These are phyloP conservation scores for Mollisia scopiformis DNA, from an alignment of 2,329 filamentous ascomycete genomes.

Conservation along the genomic window DNA sequence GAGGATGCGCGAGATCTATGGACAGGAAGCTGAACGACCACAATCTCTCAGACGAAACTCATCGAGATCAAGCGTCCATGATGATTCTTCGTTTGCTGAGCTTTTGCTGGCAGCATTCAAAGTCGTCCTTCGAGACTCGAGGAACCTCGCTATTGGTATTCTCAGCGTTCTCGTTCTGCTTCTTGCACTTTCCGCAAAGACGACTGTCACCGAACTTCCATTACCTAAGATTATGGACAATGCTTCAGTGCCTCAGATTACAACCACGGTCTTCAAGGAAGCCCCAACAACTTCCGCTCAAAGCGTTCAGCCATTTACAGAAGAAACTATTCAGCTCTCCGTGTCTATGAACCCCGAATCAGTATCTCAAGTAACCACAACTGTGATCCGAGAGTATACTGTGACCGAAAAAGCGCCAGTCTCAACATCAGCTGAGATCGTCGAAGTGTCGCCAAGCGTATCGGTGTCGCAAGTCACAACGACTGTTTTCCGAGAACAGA, in stretches of 20 bases:
- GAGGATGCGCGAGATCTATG: slow-evolving; percentile 57
- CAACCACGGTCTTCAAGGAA: slow-evolving; percentile 16
- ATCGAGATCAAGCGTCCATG: slow-evolving; percentile 20
- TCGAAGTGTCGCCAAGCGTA: background rate
- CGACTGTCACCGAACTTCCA: slow-evolving; percentile 4
- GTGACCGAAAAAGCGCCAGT: slow-evolving; percentile 1
- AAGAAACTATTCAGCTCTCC: background rate
- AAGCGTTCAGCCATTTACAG: background rate
- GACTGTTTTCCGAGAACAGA: slow-evolving; percentile 1
- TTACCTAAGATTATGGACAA: slow-evolving; percentile 2
- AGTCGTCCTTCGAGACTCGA: slow-evolving; percentile 59
- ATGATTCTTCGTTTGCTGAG: slow-evolving; percentile 52
- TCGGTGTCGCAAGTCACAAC: background rate
- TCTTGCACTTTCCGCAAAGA: slow-evolving; percentile 43
- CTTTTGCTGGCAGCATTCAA: slow-evolving; percentile 56
- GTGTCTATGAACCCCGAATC: background rate
- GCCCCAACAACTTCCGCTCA: background rate
- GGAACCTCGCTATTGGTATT: slow-evolving; percentile 60
- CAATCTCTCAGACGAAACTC: slow-evolving; percentile 4
- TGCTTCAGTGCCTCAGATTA: slow-evolving; percentile 7
- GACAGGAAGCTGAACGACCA: slow-evolving; percentile 31
- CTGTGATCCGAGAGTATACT: background rate
- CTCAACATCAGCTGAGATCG: background rate
- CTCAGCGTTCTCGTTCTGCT: slow-evolving; percentile 57
- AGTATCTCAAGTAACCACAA: background rate